These are phyloP conservation scores for Fremontodendron californicum DNA, from an alignment of 345 rosid genomes.

Conservation along the genomic window DNA sequence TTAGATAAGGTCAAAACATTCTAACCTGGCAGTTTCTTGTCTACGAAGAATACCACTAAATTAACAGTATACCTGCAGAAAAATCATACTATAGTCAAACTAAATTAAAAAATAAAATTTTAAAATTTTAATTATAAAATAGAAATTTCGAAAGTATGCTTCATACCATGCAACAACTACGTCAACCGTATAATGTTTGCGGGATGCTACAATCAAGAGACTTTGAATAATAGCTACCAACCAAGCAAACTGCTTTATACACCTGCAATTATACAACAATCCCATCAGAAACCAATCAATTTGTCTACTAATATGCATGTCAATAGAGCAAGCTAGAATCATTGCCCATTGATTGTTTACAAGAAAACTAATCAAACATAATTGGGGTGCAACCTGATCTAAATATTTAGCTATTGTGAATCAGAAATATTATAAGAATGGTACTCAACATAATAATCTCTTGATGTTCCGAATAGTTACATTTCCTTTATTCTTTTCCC, in stretches of 20 bases:
- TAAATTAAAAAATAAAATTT: conserved; percentile 12
- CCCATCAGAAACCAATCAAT: neutral
- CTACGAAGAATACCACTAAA: conserved; percentile 79
- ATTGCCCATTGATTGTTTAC: neutral
- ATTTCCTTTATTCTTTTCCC: neutral
- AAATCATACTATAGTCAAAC: neutral
- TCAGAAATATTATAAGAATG: neutral
- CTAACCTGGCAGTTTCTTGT: conserved; percentile 95
- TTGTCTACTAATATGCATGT: neutral
- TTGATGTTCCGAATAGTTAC: neutral
- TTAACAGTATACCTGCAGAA: conserved; percentile 88
- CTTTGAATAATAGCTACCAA: conserved; percentile 73
- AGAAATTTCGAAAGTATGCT: neutral
- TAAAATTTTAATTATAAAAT: neutral
- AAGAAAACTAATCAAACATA: neutral
- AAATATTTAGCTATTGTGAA: neutral
- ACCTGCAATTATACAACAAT: conserved; percentile 45
- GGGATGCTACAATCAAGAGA: conserved; percentile 87
- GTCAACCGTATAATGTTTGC: conserved; percentile 95
- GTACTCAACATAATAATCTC: neutral
- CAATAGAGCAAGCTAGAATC: neutral
- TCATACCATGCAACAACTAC: conserved; percentile 94
- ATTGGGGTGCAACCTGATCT: neutral
- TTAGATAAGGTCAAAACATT: neutral
- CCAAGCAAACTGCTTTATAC: conserved; percentile 83